phyloP scores from a whole-genome alignment of 495 filamentous ascomycete species.

The Emericellopsis terricola region DNA sequence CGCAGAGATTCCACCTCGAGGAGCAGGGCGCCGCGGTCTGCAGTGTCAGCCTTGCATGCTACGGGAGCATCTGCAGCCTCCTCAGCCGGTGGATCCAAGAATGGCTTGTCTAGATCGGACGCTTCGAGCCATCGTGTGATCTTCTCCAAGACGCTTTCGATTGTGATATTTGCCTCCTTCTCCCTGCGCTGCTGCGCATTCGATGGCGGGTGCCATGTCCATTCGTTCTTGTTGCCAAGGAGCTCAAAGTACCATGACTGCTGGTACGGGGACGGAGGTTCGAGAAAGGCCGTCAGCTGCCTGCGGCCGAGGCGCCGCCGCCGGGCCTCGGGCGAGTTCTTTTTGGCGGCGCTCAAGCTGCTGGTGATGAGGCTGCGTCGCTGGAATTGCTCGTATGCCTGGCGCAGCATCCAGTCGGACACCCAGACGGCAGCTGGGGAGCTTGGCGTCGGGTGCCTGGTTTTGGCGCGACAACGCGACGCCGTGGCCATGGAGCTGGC shows the following conservation, averaged over 20 bases:
- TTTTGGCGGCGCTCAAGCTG: conserved; percentile 12
- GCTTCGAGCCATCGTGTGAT: conserved; percentile 1
- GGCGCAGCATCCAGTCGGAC: conserved; percentile 19
- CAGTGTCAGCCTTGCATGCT: neutral
- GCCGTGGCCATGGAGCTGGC: conserved; percentile 1
- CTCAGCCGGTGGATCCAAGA: neutral
- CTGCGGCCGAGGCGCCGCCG: conserved; percentile 29
- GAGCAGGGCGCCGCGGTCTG: neutral
- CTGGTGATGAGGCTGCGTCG: conserved; percentile 4
- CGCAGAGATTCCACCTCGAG: neutral
- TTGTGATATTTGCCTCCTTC: neutral
- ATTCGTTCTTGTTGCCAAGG: conserved; percentile 21
- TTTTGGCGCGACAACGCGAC: conserved; percentile 22
- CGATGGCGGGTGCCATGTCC: conserved; percentile 30
- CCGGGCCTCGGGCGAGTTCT: conserved; percentile 33
- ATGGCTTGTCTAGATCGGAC: conserved; percentile 1
- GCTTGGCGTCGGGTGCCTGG: conserved; percentile 7
- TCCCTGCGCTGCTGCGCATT: neutral
- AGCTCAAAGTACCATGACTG: conserved; percentile 21
- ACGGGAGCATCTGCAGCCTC: neutral
- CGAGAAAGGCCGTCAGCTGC: conserved; percentile 25
- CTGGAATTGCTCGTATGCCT: conserved; percentile 22
- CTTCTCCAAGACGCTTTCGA: neutral
- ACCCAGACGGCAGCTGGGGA: conserved; percentile 21
- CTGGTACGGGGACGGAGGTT: conserved; percentile 14